Base-by-base conservation (phyloP, 2,329 filamentous ascomycete species). In the Allantophomopsis lycopodina region DNA sequence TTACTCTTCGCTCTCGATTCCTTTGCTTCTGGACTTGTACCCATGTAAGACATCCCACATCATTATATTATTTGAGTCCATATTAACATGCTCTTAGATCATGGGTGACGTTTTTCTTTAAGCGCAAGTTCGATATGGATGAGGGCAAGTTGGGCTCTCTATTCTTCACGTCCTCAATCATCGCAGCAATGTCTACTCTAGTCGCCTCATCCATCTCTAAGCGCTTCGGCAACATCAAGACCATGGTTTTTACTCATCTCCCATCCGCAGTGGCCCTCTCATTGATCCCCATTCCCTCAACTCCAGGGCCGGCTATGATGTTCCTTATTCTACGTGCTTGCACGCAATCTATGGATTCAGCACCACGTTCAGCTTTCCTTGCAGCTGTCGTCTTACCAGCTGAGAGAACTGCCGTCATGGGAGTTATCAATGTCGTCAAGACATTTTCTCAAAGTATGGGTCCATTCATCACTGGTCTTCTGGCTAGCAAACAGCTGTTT, bases 191-290 rank as follows among this genome's bases (percentile, higher is more conserved):
- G 1, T 73, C 70, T 0, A 71, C 67, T 48, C 55, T 76, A 11
- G 58, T 68, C 0, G 71, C 72, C 1, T 65, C 69, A 5, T 67
- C 71, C 4, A 59, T 76, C 2, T 67, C 72, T 5, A 69, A 68
- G 20, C 60, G 71, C 5, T 58, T 76, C 31, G 73, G 73, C 5
- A 72, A 86, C 30, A 69, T 84, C 35, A 76, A 77, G 64, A 83
- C 79, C 1, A 85, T 85, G 80, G 78, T 82, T 7, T 81, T 83
- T 50, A 83, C 79, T 0, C 79, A 85, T 48, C 62, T 85, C 0
- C 81, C 81, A 0, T 82, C 78, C 0, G 65, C 79, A 7, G 57
- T 84, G 18, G 78, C 76, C 46, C 66, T 84, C 2, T 62, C 71
- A 12, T 56, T 84, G 15, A 73, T 85, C 16, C 72, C 76, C 0